Evolutionary conservation across 2,329 filamentous ascomycete genomes (phyloP), one percentile per base, ranked within the genome.

Genomic region (Podosphaera xanthii): DNA sequence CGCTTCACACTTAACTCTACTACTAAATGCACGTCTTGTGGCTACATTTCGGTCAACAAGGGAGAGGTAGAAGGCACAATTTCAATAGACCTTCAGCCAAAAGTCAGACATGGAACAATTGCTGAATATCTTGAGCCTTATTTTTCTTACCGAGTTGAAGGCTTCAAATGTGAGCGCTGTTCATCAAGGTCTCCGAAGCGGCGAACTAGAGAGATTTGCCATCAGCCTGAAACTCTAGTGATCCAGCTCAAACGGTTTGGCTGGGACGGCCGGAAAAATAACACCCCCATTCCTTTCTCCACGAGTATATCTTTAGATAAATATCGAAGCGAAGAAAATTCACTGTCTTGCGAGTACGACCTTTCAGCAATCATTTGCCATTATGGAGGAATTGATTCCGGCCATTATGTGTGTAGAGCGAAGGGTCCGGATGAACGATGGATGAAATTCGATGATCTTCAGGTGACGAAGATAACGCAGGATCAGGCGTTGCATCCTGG

Each of bases 321-420:
- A 58, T 49, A 60, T 52, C 42, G 59, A 46, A 57, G 55, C 30
- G 35, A 60, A 6, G 61, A 44, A 7, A 61, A 59, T 49, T 53
- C 48, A 22, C 53, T 35, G 44, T 40, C 38, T n/a, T 58, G 64
- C 31, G 60, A 50, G 33, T 71, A 71, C 58, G 63, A 67, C 40
- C 63, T 71, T 10, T 56, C 61, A 1, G 63, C 68, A 8, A 65
- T 69, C 2, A 61, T 71, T 8, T 64, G 66, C 49, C 70, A 71
- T 59, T 42, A 14, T 2, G 66, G 66, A 6, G 61, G 10, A 5
- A 33, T 58, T 2, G 57, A 58, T 10, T 59, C 8, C 9, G 66
- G 66, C 1, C 66, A 68, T 46, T 68, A 68, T 53, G 57, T 63
- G n/a, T 64, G 62, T 49, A 56, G 58, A 56, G 62, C 64, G 2